Base-by-base conservation (phyloP, 208 protist species). In the Tritrichomonas musculus region DNA sequence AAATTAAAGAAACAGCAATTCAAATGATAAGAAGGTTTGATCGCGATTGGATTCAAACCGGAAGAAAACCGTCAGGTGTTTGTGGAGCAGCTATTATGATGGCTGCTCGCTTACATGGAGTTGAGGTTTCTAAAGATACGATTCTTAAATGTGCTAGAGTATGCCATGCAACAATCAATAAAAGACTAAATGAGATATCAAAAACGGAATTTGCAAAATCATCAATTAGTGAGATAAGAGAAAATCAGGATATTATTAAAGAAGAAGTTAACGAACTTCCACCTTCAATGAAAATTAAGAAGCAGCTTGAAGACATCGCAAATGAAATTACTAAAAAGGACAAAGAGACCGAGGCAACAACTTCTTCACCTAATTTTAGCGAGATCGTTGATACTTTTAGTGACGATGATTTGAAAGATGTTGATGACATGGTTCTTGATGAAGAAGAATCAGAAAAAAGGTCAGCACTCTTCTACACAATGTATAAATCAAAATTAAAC, bases 1-100 rank as follows among this genome's bases (percentile, higher is more conserved):
- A n/a, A 25, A 36, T 92, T 3, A 30, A 57, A 33, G 55, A 92
- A 17, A 92, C 82, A 44, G 55, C 82, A 57, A 69, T 92, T 39
- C 47, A 66, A 2, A 13, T 92, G 3, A 36, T 92, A 47, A 8
- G 25, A 20, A 20, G 55, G 17, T 49, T 92, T 8, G 55, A 92
- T 13, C 8, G 55, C 22, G 82, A 92, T 49, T 92, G 82, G 82
- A 92, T 92, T 50, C 53, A 92, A 39, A 92, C 82, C 25, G 82
- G 82, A 0, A 41, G 82, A 44, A 92, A 66, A 41, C 82, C 82
- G 3, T 8, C 82, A 22, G 82, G 82, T 1, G 39, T 92, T 27
- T 20, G 13, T 20, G 82, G 82, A 33, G 49, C 82, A 25, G 49
- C 53, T 1, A 92, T 92, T 47, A 69, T 92, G 82, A 41, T 92